These are phyloP conservation scores for Sodiomyces alkalinus DNA, from an alignment of 2,329 filamentous ascomycete species.

Conservation along the genomic window DNA sequence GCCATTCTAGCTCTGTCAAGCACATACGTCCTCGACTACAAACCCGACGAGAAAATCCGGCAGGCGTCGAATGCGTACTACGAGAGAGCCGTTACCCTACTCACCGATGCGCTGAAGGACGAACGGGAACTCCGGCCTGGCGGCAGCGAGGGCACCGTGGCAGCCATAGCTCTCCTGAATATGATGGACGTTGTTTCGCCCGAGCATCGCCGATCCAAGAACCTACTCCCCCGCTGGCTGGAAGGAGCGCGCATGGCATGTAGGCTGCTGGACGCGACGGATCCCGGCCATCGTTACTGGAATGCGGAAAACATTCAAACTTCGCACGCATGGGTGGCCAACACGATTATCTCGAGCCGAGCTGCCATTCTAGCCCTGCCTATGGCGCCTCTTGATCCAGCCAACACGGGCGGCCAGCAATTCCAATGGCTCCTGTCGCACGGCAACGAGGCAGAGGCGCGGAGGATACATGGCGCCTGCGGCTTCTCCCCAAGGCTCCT, in stretches of 20 bases:
- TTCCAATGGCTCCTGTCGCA: conserved; percentile 24
- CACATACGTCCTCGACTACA: conserved; percentile 25
- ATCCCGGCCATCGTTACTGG: conserved; percentile 22
- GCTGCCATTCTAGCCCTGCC: conserved; percentile 23
- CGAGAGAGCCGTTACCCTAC: conserved; percentile 15
- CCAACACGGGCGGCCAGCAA: conserved; percentile 13
- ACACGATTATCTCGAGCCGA: conserved; percentile 23
- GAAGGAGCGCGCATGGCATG: conserved; percentile 20
- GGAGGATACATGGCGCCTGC: conserved; percentile 24
- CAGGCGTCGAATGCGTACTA: conserved; percentile 16
- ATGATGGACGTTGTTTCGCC: conserved; percentile 15
- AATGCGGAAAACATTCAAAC: conserved; percentile 17
- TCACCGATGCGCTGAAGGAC: conserved; percentile 9
- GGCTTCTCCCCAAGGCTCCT: conserved; percentile 25
- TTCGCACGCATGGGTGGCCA: conserved; percentile 18
- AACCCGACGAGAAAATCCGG: conserved; percentile 16
- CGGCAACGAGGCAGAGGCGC: conserved; percentile 17
- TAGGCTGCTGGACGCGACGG: conserved; percentile 17
- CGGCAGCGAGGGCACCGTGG: conserved; percentile 4
- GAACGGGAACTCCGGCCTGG: conserved; percentile 1
- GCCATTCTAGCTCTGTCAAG: conserved; percentile 25
- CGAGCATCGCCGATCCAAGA: conserved; percentile 18
- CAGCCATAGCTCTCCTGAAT: conserved; percentile 12
- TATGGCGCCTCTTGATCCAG: conserved; percentile 17
- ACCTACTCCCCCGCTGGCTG: conserved; percentile 21